Conservation (phyloP, 495 filamentous ascomycete genomes). For the Hypoxylon trugodes region DNA sequence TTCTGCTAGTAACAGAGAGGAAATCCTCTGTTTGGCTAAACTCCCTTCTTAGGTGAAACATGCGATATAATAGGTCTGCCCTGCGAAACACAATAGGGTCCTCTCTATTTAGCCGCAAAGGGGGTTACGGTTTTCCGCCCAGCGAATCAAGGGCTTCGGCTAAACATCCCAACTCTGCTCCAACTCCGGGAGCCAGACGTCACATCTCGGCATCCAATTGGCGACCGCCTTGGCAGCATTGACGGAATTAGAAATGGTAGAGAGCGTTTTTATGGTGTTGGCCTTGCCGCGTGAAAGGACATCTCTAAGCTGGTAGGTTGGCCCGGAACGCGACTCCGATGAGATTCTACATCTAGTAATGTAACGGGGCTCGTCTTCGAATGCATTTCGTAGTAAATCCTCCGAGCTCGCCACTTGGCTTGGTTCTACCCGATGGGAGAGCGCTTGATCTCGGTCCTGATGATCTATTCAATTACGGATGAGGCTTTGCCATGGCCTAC, state of each 20-base stretch:
- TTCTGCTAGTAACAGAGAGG: slow-evolving; percentile 17
- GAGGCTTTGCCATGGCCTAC: slow-evolving; percentile 11
- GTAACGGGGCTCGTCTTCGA: slow-evolving; percentile 5
- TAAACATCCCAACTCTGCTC: slow-evolving; percentile 30
- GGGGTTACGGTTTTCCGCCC: slow-evolving; percentile 22
- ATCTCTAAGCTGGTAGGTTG: slow-evolving; percentile 9
- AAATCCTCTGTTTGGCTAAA: slow-evolving; percentile 38
- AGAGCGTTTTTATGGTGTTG: neutral
- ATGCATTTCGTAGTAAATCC: slow-evolving; percentile 12
- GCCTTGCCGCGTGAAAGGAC: slow-evolving; percentile 27
- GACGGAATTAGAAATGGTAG: slow-evolving; percentile 21
- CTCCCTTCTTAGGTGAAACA: slow-evolving; percentile 40
- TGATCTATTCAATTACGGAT: slow-evolving; percentile 10
- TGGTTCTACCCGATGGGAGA: slow-evolving; percentile 33
- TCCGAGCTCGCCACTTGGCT: slow-evolving; percentile 20
- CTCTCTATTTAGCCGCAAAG: slow-evolving; percentile 38
- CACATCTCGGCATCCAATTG: slow-evolving; percentile 33
- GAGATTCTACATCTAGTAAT: slow-evolving; percentile 16
- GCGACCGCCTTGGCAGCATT: slow-evolving; percentile 25
- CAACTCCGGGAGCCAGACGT: slow-evolving; percentile 33
- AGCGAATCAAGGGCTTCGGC: slow-evolving; percentile 29
- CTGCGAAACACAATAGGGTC: slow-evolving; percentile 32
- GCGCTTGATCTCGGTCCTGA: neutral
- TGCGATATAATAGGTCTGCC: slow-evolving; percentile 32
- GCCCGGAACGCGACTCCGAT: slow-evolving; percentile 36